phyloP scores from a whole-genome alignment of 225 moss, liverwort and hornwort genomes.

The Straminergon stramineum region DNA sequence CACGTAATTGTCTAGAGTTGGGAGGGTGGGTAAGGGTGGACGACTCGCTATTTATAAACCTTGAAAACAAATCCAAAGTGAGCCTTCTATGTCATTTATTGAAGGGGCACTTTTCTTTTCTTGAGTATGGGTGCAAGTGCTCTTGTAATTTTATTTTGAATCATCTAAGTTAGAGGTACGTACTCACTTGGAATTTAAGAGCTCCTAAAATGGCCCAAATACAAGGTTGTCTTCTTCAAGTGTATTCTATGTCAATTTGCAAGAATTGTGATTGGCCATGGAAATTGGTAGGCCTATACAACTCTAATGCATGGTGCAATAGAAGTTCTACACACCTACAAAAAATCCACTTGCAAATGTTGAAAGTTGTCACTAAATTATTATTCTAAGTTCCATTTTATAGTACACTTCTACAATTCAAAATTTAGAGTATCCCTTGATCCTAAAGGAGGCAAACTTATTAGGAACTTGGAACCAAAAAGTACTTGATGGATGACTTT shows the following conservation, averaged over 20 bases:
- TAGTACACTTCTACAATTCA: not conserved
- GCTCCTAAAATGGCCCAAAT: not conserved
- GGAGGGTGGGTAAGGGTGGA: no score
- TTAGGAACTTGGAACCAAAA: not conserved
- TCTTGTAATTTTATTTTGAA: not conserved
- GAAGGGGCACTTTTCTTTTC: no score
- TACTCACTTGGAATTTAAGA: not conserved
- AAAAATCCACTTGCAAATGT: not conserved
- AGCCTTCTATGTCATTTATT: no score
- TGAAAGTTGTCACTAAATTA: not conserved
- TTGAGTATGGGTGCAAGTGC: no score
- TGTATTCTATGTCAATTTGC: accelerated
- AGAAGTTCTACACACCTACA: not conserved
- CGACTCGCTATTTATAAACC: no score
- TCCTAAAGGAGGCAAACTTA: accelerated
- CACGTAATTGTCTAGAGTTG: no score
- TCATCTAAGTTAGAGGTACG: not conserved
- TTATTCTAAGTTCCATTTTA: not conserved
- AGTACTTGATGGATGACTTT: not conserved
- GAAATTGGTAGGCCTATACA: not conserved
- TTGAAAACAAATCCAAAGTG: no score
- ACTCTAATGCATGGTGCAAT: not conserved
- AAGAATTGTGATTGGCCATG: not conserved
- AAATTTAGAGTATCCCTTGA: not conserved
- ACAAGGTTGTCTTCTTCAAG: no score